Percentiles rank a stretch among this genome's conserved stretches.
Conservation (phyloP, 2,329 filamentous ascomycete genomes). For the Neurospora sp. region DNA sequence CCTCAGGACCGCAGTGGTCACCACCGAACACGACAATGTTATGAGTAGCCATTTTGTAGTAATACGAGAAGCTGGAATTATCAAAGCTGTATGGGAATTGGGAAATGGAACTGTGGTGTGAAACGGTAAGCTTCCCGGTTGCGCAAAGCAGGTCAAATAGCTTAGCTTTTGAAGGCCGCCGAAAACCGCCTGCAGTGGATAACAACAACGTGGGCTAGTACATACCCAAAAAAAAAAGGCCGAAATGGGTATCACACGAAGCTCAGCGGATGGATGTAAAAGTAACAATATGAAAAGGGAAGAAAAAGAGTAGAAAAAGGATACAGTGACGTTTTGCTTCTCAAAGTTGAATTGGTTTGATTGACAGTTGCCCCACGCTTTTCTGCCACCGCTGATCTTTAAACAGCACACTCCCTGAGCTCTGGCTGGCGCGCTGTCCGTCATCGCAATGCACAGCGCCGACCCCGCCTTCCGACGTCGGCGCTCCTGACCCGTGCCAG, state of each 20-base stretch:
- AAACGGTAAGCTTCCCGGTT: neutral
- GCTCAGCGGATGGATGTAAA: neutral
- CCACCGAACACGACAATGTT: conserved; percentile 75
- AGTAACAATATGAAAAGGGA: neutral
- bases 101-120: neutral
- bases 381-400: neutral
- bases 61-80: neutral
- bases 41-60: conserved; percentile 49
- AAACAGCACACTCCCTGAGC: neutral
- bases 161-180: neutral
- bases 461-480: conserved; percentile 30
- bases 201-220: neutral
- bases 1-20: conserved; percentile 82
- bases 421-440: neutral
- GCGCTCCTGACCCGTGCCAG: conserved; percentile 13
- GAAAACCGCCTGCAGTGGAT: neutral
- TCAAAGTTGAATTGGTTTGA: neutral
- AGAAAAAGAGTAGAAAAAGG: neutral
- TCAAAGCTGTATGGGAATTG: conserved; percentile 7
- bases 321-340: neutral
- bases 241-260: neutral
- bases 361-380: neutral
- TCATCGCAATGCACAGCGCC: neutral
- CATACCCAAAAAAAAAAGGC: neutral
- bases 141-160: neutral